These are phyloP conservation scores for Mortierella alpina DNA, from an alignment of 192 early-diverging fungal species.

Conservation along the genomic window DNA sequence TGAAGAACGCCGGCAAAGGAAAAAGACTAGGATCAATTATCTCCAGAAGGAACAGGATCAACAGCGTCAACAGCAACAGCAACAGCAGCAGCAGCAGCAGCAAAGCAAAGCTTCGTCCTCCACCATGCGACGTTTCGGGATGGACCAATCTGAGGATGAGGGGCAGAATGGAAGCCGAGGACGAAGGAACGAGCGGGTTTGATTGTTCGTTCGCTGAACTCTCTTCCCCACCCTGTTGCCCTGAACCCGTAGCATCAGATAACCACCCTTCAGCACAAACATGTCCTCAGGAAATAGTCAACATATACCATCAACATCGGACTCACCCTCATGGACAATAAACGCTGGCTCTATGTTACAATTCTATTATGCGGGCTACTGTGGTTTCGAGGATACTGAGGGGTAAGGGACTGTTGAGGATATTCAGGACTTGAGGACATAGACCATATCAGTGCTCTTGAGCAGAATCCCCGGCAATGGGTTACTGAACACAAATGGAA, in stretches of 20 bases:
- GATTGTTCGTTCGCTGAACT: no score
- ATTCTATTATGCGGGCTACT: neutral
- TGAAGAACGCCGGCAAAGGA: constrained; percentile 22
- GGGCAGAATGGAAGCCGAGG: no score
- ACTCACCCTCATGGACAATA: neutral
- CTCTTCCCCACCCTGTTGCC: no score
- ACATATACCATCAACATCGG: neutral
- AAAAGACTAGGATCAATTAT: constrained; percentile 13
- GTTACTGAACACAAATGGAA: constrained; percentile 79
- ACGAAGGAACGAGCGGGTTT: no score
- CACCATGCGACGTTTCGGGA: no score
- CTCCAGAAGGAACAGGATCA: neutral
- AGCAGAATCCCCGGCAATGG: constrained; percentile 68
- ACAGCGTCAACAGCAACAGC: neutral
- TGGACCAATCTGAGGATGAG: no score
- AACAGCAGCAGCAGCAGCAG: constrained; percentile 9
- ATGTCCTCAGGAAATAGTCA: no score
- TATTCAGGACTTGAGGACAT: constrained; percentile 59
- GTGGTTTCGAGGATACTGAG: neutral
- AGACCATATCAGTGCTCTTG: constrained; percentile 66
- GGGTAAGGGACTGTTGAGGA: neutral
- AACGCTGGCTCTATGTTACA: neutral
- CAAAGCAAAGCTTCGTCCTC: neutral
- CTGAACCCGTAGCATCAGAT: no score
- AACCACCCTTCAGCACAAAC: no score